Percentiles rank a stretch among this genome's conserved stretches.
phyloP scores from a whole-genome alignment of 768 basidiomycete genomes.

The Tylopilus rubrobrunneus region DNA sequence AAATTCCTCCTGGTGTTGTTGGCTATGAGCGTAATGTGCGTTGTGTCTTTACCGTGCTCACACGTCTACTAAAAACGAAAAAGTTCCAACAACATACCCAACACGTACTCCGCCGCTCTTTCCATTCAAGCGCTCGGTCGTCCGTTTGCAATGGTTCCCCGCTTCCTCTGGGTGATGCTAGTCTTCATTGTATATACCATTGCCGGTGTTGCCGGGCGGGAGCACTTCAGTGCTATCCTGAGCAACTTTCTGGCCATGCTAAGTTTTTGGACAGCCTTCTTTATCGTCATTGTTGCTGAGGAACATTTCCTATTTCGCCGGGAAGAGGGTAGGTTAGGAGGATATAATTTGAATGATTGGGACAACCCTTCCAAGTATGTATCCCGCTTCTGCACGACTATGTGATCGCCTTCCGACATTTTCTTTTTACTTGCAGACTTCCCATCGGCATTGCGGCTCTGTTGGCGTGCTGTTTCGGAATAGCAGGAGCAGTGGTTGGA shows the following conservation, averaged over 20 bases:
- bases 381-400: background rate
- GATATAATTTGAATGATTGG: slow-evolving; percentile 49
- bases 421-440: slow-evolving; percentile 28
- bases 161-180: slow-evolving; percentile 44
- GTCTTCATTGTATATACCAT: slow-evolving; percentile 37
- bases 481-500: slow-evolving; percentile 45
- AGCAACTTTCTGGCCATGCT: slow-evolving; percentile 41
- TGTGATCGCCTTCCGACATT: background rate
- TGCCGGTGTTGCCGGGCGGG: slow-evolving; percentile 39
- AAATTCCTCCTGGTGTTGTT: slow-evolving; percentile 40
- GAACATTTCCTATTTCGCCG: slow-evolving; percentile 46
- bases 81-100: slow-evolving; percentile 39
- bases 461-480: slow-evolving; percentile 43
- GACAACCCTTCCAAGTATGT: slow-evolving; percentile 37
- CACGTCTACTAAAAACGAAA: slow-evolving; percentile 3
- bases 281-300: slow-evolving; percentile 41
- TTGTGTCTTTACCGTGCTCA: slow-evolving; percentile 1
- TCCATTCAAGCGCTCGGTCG: slow-evolving; percentile 45
- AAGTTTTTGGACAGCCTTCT: slow-evolving; percentile 46
- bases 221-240: slow-evolving; percentile 42
- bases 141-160: slow-evolving; percentile 40
- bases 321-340: slow-evolving; percentile 37
- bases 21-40: slow-evolving; percentile 40
- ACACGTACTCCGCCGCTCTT: slow-evolving; percentile 45
- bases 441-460: slow-evolving; percentile 48